Evolutionary conservation across 2,329 filamentous ascomycete genomes (phyloP).

Genomic region (Xylaria sp.): DNA sequence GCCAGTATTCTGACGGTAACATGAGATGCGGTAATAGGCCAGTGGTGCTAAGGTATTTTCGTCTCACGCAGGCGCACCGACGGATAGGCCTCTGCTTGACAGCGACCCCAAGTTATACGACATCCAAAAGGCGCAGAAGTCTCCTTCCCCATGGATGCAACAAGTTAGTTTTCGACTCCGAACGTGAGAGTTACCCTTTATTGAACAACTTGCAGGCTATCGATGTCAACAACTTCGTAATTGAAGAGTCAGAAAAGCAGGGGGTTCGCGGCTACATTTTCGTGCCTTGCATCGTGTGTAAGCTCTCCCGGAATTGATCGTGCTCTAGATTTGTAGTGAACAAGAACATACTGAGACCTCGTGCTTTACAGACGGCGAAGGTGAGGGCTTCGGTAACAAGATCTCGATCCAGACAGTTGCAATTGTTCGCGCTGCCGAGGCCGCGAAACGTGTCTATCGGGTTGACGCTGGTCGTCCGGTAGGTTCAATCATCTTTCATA

Average conservation of each 20-base stretch:
- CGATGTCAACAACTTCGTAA: constrained; percentile 55
- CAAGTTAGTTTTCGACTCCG: constrained; percentile 38
- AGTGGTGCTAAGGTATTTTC: constrained; percentile 65
- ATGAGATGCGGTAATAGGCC: constrained; percentile 50
- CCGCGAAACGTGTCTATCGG: constrained; percentile 54
- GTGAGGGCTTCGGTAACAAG: constrained; percentile 61
- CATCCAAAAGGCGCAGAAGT: constrained; percentile 54
- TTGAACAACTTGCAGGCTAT: constrained; percentile 50
- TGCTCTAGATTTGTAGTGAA: not conserved
- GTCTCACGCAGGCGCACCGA: constrained; percentile 57
- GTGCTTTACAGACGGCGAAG: constrained; percentile 53
- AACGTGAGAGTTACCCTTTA: not conserved
- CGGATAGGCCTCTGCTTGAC: constrained; percentile 56
- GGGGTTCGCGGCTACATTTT: constrained; percentile 65
- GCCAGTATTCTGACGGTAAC: not conserved
- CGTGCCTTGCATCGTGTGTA: constrained; percentile 63
- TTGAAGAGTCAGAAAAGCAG: constrained; percentile 55
- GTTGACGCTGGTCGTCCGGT: constrained; percentile 55
- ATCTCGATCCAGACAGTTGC: constrained; percentile 64
- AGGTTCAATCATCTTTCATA: constrained; percentile 25
- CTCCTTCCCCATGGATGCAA: constrained; percentile 42
- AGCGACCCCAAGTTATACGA: constrained; percentile 56
- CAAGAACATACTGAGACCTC: not conserved
- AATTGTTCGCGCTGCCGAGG: constrained; percentile 59
- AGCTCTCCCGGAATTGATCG: constrained; percentile 20